Conservation (phyloP, 2,329 filamentous ascomycete genomes). For the Pestalotiopsis sp. region DNA sequence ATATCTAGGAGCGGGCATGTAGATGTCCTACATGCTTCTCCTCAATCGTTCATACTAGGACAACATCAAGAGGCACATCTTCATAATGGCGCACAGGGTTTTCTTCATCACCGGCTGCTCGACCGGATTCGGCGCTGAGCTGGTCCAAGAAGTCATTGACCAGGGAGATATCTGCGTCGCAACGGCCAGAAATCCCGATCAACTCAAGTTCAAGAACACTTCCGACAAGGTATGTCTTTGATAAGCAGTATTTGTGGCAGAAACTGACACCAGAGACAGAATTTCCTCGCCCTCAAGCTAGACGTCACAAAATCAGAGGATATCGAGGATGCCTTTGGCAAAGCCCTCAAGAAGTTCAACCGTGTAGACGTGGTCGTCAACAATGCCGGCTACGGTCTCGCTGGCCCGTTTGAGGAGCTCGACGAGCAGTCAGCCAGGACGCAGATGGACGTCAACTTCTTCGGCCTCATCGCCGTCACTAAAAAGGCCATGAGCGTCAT, state of each 20-base stretch:
- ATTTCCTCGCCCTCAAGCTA: slow-evolving; percentile 31
- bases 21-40: not conserved
- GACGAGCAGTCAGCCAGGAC: slow-evolving; percentile 16
- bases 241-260: too few species aligned
- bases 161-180: slow-evolving; percentile 43
- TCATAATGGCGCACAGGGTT: not conserved
- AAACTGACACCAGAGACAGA: not conserved
- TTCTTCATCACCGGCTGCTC: slow-evolving; percentile 47
- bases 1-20: not conserved
- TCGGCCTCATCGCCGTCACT: slow-evolving; percentile 41
- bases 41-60: not conserved
- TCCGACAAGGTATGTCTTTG: not conserved
- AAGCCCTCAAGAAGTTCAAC: slow-evolving; percentile 35
- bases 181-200: slow-evolving; percentile 33
- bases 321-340: slow-evolving; percentile 36
- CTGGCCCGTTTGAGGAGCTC: slow-evolving; percentile 32
- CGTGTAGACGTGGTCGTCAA: slow-evolving; percentile 37
- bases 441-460: slow-evolving; percentile 47
- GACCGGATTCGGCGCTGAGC: slow-evolving; percentile 42
- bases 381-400: slow-evolving; percentile 32
- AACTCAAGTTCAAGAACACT: slow-evolving; percentile 8
- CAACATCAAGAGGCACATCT: not conserved
- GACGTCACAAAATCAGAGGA: slow-evolving; percentile 46
- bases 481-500: slow-evolving; percentile 39
- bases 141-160: slow-evolving; percentile 39